Percentiles rank a stretch among this genome's conserved stretches.
Evolutionary conservation across 495 filamentous ascomycete genomes (phyloP).

Genomic region (Tetracladium setigerum): DNA sequence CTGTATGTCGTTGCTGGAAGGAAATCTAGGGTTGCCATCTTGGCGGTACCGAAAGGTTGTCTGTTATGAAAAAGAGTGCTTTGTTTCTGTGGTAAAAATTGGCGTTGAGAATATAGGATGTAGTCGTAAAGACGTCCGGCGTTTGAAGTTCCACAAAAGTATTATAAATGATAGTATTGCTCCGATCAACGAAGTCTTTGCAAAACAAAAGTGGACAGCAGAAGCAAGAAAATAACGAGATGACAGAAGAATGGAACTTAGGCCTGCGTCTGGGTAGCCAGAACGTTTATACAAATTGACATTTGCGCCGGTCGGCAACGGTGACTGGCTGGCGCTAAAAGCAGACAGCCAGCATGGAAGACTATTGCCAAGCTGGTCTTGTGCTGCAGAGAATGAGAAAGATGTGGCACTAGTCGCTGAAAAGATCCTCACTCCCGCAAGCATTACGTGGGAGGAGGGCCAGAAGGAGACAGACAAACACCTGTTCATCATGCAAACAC

Average conservation of each 20-base stretch:
- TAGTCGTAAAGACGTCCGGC: conserved; percentile 34
- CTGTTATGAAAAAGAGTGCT: conserved; percentile 9
- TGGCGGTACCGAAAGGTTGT: conserved; percentile 18
- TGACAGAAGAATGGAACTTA: conserved; percentile 16
- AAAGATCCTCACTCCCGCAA: neutral
- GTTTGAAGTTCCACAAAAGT: conserved; percentile 17
- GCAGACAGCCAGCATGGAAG: conserved; percentile 4
- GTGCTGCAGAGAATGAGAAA: neutral
- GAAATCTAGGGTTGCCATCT: conserved; percentile 51
- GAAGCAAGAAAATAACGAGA: conserved; percentile 18
- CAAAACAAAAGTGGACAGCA: conserved; percentile 18
- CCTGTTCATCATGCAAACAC: conserved; percentile 10
- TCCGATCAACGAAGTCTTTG: conserved; percentile 33
- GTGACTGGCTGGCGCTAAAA: conserved; percentile 16
- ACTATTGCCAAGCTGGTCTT: conserved; percentile 3
- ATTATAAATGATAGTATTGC: conserved; percentile 23
- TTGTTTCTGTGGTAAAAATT: conserved; percentile 1
- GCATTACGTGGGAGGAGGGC: neutral
- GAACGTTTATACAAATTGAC: conserved; percentile 23
- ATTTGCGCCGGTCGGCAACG: conserved; percentile 8
- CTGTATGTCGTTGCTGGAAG: conserved; percentile 52
- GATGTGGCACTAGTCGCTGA: conserved; percentile 2
- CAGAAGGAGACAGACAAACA: conserved; percentile 4
- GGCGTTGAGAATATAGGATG: conserved; percentile 7
- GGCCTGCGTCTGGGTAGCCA: conserved; percentile 20